Base-by-base conservation (phyloP, 73 alveolate genomes). In the Paramecium sonneborni region DNA sequence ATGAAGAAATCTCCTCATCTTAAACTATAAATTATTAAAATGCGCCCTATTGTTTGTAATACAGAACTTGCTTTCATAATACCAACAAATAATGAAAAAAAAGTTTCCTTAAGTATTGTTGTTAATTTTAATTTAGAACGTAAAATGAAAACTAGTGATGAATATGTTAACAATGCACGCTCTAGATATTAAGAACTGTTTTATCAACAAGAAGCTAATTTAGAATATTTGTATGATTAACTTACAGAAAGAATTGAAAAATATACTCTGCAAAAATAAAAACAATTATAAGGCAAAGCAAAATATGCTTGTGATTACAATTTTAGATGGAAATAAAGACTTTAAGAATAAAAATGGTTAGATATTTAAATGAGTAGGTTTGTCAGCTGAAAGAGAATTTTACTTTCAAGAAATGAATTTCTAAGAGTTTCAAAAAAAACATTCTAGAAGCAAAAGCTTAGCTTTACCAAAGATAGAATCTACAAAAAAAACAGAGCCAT, bases 351-450 rank as follows among this genome's bases (percentile, higher is more conserved):
- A 72, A 72, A 72, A 38, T 34, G 86, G 86, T 72, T 28, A 35
- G 57, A 28, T 8, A 34, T 35, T 30, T 14, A 34, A 8, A 72
- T 72, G 55, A 72, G 86, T 35, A 35, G 57, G 86, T 38, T 32
- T 72, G 57, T 72, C 86, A 35, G 86, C 86, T 35, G 86, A 72
- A 37, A 72, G 86, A 37, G 86, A 72, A 72, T 35, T 72, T 35
- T 35, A 72, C 8, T 72, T 72, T 35, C 35, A 32, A 18, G 55
- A 72, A 14, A 26, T 62, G 58, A 26, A 72, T 72, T 72, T 20
- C 32, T 6, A 35, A 37, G 86, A 72, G 32, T 62, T 30, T 15
- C 11, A 62, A 21, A 62, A 62, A 12, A 62, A 46, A 26, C 1
- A 62, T 62, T 26, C 38, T 5, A 34, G 86, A 72, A 15, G 86